Evolutionary conservation across 768 basidiomycete genomes (phyloP).

Genomic region (Termitomyces heimii): DNA sequence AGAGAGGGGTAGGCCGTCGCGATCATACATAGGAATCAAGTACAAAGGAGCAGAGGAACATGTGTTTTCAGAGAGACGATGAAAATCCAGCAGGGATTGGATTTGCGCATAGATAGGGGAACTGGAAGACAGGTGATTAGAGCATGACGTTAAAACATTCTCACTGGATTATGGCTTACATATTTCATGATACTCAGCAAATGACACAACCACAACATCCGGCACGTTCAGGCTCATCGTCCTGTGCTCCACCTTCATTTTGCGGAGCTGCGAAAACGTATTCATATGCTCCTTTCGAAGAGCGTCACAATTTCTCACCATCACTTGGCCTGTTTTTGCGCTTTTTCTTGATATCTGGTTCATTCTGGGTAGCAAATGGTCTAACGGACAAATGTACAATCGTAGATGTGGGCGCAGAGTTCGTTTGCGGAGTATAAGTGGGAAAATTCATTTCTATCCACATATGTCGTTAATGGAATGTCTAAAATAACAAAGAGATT

Average conservation of each 20-base stretch:
- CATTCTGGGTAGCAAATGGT: constrained; percentile 43
- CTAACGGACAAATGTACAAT: constrained; percentile 76
- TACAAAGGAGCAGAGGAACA: background rate
- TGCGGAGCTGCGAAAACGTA: background rate
- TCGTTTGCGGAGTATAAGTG: constrained; percentile 26
- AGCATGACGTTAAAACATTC: background rate
- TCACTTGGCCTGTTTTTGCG: constrained; percentile 22
- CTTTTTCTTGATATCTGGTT: constrained; percentile 55
- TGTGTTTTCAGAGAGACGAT: background rate
- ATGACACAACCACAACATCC: constrained; percentile 17
- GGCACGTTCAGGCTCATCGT: constrained; percentile 5
- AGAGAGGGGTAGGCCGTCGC: too few relatives aligned
- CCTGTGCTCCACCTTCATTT: background rate
- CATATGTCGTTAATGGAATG: background rate
- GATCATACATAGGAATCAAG: background rate
- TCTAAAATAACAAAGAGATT: constrained; percentile 2
- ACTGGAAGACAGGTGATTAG: background rate
- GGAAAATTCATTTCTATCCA: constrained; percentile 34
- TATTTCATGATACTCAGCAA: constrained; percentile 8
- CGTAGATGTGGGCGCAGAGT: constrained; percentile 37
- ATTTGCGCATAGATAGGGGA: background rate
- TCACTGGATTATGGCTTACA: background rate
- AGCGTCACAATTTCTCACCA: constrained; percentile 17
- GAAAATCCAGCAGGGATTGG: background rate
- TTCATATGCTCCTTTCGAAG: background rate